Percentiles rank a stretch among this genome's conserved stretches.
Conservation (phyloP, 2,329 filamentous ascomycete genomes). For the Botryosphaeria agaves region DNA sequence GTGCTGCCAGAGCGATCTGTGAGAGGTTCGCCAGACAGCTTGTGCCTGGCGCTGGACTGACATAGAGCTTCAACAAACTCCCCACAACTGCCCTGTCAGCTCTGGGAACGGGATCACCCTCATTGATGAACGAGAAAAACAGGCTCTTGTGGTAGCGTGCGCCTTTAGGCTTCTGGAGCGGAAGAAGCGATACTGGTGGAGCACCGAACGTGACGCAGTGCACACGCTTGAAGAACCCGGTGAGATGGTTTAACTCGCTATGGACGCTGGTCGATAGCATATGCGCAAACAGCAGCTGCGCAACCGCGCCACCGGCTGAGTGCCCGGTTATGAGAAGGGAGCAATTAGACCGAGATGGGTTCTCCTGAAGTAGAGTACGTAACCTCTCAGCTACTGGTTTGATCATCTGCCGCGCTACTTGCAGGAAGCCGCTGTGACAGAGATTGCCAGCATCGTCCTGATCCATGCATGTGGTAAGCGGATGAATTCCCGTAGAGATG, state of each 20-base stretch:
- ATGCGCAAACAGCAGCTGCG: slow-evolving; percentile 62
- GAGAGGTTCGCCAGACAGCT: background rate
- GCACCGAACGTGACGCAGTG: slow-evolving; percentile 81
- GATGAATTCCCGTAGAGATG: background rate
- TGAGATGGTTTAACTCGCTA: slow-evolving; percentile 54
- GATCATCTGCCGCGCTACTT: slow-evolving; percentile 60
- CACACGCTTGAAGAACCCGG: slow-evolving; percentile 54
- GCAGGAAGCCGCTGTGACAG: slow-evolving; percentile 67
- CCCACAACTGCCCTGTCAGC: slow-evolving; percentile 63
- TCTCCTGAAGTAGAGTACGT: slow-evolving; percentile 51
- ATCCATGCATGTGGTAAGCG: no score
- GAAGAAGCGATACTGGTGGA: slow-evolving; percentile 57
- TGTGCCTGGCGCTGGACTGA: slow-evolving; percentile 34
- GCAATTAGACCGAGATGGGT: slow-evolving; percentile 46
- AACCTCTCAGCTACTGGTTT: slow-evolving; percentile 53
- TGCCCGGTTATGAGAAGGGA: slow-evolving; percentile 74
- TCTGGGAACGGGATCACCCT: slow-evolving; percentile 65
- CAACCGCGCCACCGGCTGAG: slow-evolving; percentile 71
- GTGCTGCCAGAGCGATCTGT: background rate
- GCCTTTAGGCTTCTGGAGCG: slow-evolving; percentile 40
- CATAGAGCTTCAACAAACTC: slow-evolving; percentile 54
- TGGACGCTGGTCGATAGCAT: slow-evolving; percentile 48
- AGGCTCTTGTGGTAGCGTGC: slow-evolving; percentile 41
- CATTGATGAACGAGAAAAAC: slow-evolving; percentile 69
- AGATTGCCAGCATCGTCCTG: slow-evolving; percentile 59